phyloP scores from a whole-genome alignment of 1,139 yeast species.

The Suhomyces yuchorum region DNA sequence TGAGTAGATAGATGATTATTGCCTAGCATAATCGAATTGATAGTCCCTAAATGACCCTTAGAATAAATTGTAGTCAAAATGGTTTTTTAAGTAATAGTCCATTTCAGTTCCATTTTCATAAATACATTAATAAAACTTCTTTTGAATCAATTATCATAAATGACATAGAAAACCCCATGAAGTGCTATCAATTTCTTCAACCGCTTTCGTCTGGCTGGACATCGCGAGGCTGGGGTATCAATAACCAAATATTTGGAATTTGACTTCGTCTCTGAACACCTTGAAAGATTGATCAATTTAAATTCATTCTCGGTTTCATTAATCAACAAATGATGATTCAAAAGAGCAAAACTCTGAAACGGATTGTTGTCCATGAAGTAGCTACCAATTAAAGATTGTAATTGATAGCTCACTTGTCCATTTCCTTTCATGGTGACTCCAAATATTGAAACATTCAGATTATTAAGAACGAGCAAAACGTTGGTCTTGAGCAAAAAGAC shows the following conservation, averaged over 20 bases:
- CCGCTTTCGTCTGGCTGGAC: constrained; percentile 7
- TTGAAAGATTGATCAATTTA: constrained; percentile 10
- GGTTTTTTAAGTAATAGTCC: too few species aligned
- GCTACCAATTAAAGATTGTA: constrained; percentile 27
- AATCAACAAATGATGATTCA: constrained; percentile 11
- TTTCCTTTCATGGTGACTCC: neutral
- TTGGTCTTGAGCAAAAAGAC: constrained; percentile 5
- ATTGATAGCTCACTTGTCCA: constrained; percentile 1
- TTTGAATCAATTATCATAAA: neutral
- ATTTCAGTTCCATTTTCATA: too few species aligned
- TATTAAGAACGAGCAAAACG: constrained; percentile 4
- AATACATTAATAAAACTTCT: too few species aligned
- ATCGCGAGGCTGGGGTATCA: constrained; percentile 2
- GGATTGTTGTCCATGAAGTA: constrained; percentile 23
- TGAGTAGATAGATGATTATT: constrained; percentile 2
- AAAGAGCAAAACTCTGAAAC: constrained; percentile 6
- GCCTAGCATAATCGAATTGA: neutral
- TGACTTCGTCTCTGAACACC: constrained; percentile 1
- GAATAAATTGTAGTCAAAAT: neutral
- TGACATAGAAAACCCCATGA: constrained; percentile 3
- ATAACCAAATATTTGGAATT: constrained; percentile 2
- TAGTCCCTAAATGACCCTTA: neutral
- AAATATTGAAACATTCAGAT: constrained; percentile 7
- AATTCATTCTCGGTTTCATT: constrained; percentile 11
- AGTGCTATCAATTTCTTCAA: constrained; percentile 2